A percentile compares a stretch with the other conserved stretches of the same genome.
phyloP scores from a whole-genome alignment of 2,329 filamentous ascomycete genomes.

The Colletotrichum theobromicola region DNA sequence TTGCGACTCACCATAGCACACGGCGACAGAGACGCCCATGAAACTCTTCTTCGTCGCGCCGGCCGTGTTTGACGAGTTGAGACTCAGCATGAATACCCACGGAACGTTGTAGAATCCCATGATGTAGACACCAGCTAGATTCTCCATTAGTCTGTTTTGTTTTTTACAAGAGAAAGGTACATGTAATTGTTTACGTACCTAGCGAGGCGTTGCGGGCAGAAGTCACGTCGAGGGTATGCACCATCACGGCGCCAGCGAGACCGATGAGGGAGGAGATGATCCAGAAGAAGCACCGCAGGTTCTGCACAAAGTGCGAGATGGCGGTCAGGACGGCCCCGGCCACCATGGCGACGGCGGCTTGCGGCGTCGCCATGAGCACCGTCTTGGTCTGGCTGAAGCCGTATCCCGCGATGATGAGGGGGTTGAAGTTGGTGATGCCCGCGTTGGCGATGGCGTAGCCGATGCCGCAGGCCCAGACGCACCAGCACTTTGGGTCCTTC shows the following conservation, averaged over 20 bases:
- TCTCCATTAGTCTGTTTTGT: neutral
- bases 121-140: constrained; percentile 27
- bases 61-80: constrained; percentile 33
- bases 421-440: constrained; percentile 69
- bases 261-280: constrained; percentile 27
- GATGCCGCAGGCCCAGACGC: constrained; percentile 66
- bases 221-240: constrained; percentile 25
- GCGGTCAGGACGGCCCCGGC: constrained; percentile 26
- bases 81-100: constrained; percentile 31
- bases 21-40: constrained; percentile 30
- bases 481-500: constrained; percentile 57
- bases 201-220: constrained; percentile 27
- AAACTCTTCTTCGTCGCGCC: constrained; percentile 36
- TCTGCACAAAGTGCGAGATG: constrained; percentile 30
- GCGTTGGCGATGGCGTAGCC: constrained; percentile 71
- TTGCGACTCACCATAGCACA: constrained; percentile 25
- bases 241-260: constrained; percentile 30
- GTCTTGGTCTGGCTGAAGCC: constrained; percentile 64
- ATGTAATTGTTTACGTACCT: neutral
- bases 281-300: constrained; percentile 35
- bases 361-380: constrained; percentile 34
- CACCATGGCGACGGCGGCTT: constrained; percentile 36
- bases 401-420: constrained; percentile 66
- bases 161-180: neutral
- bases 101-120: constrained; percentile 39